Evolutionary conservation across 768 basidiomycete species (phyloP), one percentile per base, ranked within the genome.

Genomic region (Pleurotus djamor): DNA sequence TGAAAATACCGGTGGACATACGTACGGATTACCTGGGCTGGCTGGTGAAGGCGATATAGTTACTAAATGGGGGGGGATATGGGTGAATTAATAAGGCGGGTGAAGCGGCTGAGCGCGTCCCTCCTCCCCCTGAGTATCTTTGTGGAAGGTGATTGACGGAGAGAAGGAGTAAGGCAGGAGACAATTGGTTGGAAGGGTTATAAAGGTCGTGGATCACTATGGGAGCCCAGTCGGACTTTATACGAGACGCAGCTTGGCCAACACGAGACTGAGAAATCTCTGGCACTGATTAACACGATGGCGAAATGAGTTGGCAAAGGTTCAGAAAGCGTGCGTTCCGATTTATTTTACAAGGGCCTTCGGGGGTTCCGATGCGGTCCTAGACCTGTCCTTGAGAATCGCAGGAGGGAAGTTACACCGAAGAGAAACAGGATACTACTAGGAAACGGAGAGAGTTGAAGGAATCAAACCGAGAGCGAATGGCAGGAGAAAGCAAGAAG

Each of bases 1-100:
- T 65, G 52, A 67, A 66, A 34, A 63, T 68, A 33, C 59, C 55
- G 47, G 44, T 59, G 44, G 60, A 59, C 50, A 49, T 62, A 41
- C 52, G 37, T 37, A 47, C 38, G n/a, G 38, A n/a, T 10, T 41
- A 41, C 47, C 50, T 44, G 51, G 58, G 45, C 13, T 48, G 16
- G 21, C n/a, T 32, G 45, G 21, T 17, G 17, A 50, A 58, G 17
- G 41, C 14, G 52, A 28, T 14, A 12, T 12, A 33, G 50, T 6
- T 28, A 28, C 21, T 28, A 28, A 28, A 28, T 3, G 21, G 21
- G 21, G 21, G 65, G 34, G 36, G 68, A 59, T 48, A 60, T 65
- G 41, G 67, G 10, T 60, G 34, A 58, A 60, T 60, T 67, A 63
- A 44, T 47, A 17, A 43, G 41, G 54, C 37, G 54, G 36, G 51